Evolutionary conservation across 352 stramenopile genomes (phyloP), one percentile per base, ranked within the genome.

Genomic region (Chrysophaeum taylorii): DNA sequence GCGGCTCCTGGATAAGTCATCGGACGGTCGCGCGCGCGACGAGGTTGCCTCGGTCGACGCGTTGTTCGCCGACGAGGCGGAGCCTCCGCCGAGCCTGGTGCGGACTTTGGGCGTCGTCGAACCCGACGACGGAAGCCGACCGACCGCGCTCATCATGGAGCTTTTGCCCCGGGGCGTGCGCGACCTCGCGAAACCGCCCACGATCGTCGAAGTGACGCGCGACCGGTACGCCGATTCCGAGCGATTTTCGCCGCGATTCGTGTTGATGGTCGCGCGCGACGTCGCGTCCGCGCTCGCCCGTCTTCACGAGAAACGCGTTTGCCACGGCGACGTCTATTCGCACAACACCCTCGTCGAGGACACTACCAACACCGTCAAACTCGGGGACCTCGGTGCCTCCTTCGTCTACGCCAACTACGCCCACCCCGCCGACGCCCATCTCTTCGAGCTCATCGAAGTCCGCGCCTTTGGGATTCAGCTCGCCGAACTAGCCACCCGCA

Each of bases 261-360:
- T 36, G 1, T 21, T 66, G 2, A 33, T 1, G 1, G 18, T 66
- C 57, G 5, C 27, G 16, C 7, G 9, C 12, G 4, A 2, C 36
- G 18, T 45, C 14, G 27, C 57, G 12, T 1, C 7, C 5, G 57
- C 57, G 2, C 31, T 66, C 1, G 5, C 5, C 12, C 27, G 45
- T 36, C 57, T 66, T 2, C 57, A 66, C 36, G 7, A 5, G 2
- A 2, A 23, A 16, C 2, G 57, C 57, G 57, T 66, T 2, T 31
- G 33, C 12, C 57, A 66, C 57, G 57, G 57, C 31, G 57, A 66
- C 57, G 57, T 66, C 15, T 66, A 66, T 36, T 31, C 33, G 12
- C 57, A 66, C 57, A 66, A 66, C 35, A 66, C 27, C 2, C 57
- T 66, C 35, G 57, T 66, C 18, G 7, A 45, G 2, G 57, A 66